Evolutionary conservation across 176 grass and related monocot genomes (phyloP).

Genomic region (Melocanna baccifera): DNA sequence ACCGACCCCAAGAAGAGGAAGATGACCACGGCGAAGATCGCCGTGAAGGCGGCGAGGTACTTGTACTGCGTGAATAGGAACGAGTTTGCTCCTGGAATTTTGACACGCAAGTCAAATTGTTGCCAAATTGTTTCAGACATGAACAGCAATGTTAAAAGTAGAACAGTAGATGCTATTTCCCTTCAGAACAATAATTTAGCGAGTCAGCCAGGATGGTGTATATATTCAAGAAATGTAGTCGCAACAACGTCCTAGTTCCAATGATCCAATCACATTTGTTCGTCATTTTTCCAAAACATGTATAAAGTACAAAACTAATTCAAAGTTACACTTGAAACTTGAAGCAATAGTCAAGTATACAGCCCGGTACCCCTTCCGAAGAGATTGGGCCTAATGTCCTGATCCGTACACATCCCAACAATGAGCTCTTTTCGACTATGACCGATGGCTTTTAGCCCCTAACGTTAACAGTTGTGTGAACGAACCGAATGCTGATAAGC

Average conservation of each 20-base stretch:
- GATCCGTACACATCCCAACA: too few species aligned
- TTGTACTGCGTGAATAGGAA: constrained; percentile 76
- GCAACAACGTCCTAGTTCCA: background rate
- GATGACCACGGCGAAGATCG: constrained; percentile 51
- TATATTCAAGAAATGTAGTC: background rate
- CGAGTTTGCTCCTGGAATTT: constrained; percentile 50
- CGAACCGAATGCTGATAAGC: accelerated
- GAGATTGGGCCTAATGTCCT: too few species aligned
- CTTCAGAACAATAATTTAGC: too few species aligned
- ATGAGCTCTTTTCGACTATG: too few species aligned
- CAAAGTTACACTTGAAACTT: background rate
- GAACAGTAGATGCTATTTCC: too few species aligned
- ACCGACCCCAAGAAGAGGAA: constrained; percentile 86
- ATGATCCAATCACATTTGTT: too few species aligned
- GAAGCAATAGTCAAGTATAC: background rate
- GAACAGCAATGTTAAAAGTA: background rate
- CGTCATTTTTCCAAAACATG: background rate
- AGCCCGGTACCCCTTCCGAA: background rate
- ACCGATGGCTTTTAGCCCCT: too few species aligned
- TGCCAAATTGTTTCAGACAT: background rate
- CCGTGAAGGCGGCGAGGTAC: constrained; percentile 64
- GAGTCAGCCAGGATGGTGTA: background rate
- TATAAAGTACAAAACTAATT: background rate
- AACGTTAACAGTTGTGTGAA: accelerated
- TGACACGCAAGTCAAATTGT: background rate